Percentiles rank a stretch among this genome's conserved stretches.
Conservation (phyloP, 192 early-diverging fungal species). For the Irineochytrium annulatum region DNA sequence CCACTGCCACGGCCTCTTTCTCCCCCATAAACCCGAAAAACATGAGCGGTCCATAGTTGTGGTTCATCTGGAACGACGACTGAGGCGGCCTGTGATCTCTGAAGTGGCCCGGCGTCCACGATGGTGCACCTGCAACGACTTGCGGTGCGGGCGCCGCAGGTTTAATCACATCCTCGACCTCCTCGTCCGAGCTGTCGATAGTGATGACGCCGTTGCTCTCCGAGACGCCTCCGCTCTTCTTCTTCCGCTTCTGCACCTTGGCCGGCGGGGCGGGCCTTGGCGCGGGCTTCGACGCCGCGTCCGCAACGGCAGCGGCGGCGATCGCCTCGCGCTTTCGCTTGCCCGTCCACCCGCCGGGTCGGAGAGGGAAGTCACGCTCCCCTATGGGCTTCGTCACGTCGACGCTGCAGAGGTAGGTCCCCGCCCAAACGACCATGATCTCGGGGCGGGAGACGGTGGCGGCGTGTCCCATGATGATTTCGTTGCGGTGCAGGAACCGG, state of each 20-base stretch:
- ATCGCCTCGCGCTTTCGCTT: conserved; percentile 40
- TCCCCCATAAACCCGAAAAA: conserved; percentile 66
- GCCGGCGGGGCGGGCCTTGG: conserved; percentile 37
- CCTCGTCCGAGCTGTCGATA: conserved; percentile 6
- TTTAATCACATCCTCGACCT: conserved; percentile 5
- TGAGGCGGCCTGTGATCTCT: no score
- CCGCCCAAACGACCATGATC: conserved; percentile 66
- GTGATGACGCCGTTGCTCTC: neutral
- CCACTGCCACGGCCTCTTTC: conserved; percentile 79
- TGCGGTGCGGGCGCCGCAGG: conserved; percentile 4
- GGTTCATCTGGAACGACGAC: conserved; percentile 55
- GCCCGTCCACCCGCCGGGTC: neutral
- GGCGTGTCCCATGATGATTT: conserved; percentile 70
- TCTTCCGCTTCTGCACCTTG: conserved; percentile 3
- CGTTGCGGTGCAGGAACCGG: conserved; percentile 57
- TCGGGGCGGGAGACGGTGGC: conserved; percentile 61
- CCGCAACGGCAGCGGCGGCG: conserved; percentile 31
- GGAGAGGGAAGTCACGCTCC: neutral
- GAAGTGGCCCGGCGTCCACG: neutral
- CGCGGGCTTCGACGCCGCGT: conserved; percentile 34
- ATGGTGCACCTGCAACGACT: conserved; percentile 9
- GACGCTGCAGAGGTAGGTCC: conserved; percentile 65
- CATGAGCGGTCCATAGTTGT: conserved; percentile 84
- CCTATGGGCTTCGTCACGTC: conserved; percentile 61
- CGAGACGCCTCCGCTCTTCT: neutral